Evolutionary conservation across 1,284 basidiomycete species (phyloP), one percentile per base, ranked within the genome.

Genomic region (Volvariella volvacea): DNA sequence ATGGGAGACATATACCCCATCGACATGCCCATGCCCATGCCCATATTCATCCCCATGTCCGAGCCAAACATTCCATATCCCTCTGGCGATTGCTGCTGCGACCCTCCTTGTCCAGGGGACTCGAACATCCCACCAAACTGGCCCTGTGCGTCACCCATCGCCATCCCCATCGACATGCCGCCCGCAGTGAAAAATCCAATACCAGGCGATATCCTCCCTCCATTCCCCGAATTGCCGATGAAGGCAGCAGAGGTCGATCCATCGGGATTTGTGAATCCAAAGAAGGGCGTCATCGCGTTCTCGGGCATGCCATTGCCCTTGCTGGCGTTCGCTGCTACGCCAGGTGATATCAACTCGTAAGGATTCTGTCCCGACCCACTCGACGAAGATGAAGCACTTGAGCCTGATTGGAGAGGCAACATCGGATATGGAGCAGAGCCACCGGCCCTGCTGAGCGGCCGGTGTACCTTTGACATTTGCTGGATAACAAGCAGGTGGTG

Each of bases 401-500:
- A 6, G 39, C 22, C 15, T 25, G 22, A n/a, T 33, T 44, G 50
- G 48, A 2, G 47, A 21, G 4, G 55, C 44, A 17, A 38, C 37
- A 46, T 17, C 45, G 42, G 39, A 33, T 37, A 47, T 48, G 50
- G 32, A 44, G 51, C 47, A 20, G 56, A 53, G 14, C 65, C 62
- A 33, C 55, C 56, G 3, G 88, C 82, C 16, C 85, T 71, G 6
- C 86, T 86, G n/a, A 88, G 65, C 1, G 78, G 73, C 16, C 84
- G 75, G 2, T 87, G 80, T 19, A 92, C 64, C 50, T 61, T 76
- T 34, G 82, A 76, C 66, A 92, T 80, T 58, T 86, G 78, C 63
- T 92, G 88, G 52, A 94, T 90, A 39, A 87, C 83, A 63, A 93
- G 94, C 51, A 96, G 80, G 59, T 97, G 93, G 66, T 86, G 85